A percentile compares a stretch with the other conserved stretches of the same genome.
Conservation (phyloP, 2,329 filamentous ascomycete species). For the Alternaria novae-zelandiae region DNA sequence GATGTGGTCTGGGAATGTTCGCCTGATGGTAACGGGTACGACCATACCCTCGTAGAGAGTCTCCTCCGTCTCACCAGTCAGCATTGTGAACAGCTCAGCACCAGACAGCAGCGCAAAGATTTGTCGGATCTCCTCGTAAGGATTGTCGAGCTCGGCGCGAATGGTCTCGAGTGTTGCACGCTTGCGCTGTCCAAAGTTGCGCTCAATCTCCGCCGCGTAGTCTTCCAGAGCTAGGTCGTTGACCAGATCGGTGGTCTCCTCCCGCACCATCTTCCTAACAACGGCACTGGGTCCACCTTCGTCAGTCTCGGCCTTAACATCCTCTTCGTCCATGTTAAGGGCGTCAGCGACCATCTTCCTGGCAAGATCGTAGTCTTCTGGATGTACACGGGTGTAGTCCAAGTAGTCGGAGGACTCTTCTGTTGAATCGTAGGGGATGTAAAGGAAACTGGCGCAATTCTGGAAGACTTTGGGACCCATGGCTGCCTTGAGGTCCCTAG, state of each 20-base stretch:
- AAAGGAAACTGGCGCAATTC: constrained; percentile 96
- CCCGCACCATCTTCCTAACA: constrained; percentile 91
- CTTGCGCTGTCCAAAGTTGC: constrained; percentile 91
- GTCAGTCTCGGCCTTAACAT: constrained; percentile 92
- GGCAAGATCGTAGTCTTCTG: constrained; percentile 96
- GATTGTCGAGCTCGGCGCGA: constrained; percentile 86
- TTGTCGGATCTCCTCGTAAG: constrained; percentile 91
- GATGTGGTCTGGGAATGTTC: constrained; percentile 90
- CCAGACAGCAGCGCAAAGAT: constrained; percentile 73
- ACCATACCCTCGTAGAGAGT: constrained; percentile 90
- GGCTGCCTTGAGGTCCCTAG: constrained; percentile 43
- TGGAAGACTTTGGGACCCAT: constrained; percentile 92
- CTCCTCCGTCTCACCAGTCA: constrained; percentile 89
- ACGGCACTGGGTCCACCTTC: constrained; percentile 90
- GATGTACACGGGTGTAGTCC: constrained; percentile 96
- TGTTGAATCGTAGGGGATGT: constrained; percentile 83
- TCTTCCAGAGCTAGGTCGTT: constrained; percentile 96
- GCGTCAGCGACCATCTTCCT: constrained; percentile 99
- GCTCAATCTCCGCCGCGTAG: constrained; percentile 93
- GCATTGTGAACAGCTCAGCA: constrained; percentile 92
- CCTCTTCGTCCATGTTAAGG: constrained; percentile 94
- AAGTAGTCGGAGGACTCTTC: constrained; percentile 86
- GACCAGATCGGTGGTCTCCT: constrained; percentile 91
- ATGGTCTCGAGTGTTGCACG: constrained; percentile 96
- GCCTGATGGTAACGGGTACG: constrained; percentile 83